Evolutionary conservation across 2,329 filamentous ascomycete species (phyloP), one percentile per base, ranked within the genome.

Genomic region (Calonectria fujianensis): DNA sequence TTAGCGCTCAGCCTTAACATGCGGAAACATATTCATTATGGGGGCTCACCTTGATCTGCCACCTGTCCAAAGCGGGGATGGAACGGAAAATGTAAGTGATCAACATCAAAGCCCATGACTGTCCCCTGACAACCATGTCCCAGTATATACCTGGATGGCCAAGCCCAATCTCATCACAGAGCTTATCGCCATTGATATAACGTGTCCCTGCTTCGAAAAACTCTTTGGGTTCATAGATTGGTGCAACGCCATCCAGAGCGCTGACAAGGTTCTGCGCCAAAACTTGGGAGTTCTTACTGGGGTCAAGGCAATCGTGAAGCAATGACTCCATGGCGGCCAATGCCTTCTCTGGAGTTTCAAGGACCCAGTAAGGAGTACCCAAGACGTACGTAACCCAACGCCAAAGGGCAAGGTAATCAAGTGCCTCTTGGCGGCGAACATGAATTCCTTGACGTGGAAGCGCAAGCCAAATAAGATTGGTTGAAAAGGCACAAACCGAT

Each of bases 341-440:
- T 2, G 67, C 67, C 3, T 29, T 48, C 39, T 69, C 39, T 2
- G 67, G 67, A 11, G 67, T 69, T 37, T 69, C 67, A 20, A 69
- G 67, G 2, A 69, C 67, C 52, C 54, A 69, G 4, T 59, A 35
- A 5, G 67, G 67, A 24, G 67, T 69, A 6, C 67, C 67, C 8
- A 69, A 31, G 13, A 69, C 61, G n/a, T 72, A 71, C 0, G 59
- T 61, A 7, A 74, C 61, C 68, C 69, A 74, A 14, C 69, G 31
- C 72, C 72, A 74, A 2, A 74, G 50, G 6, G 72, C 72, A 11
- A 74, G 37, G 41, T 74, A 74, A 24, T 74, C 72, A 4, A 71
- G 61, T 0, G 69, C 61, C 45, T 74, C 72, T 32, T 74, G 72
- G 0, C 39, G 59, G 16, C 68, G 72, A 9, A 74, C 72, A 27